Evolutionary conservation across 192 early-diverging fungal species (phyloP), one percentile per base, ranked within the genome.

Genomic region (Coemansia sp.): DNA sequence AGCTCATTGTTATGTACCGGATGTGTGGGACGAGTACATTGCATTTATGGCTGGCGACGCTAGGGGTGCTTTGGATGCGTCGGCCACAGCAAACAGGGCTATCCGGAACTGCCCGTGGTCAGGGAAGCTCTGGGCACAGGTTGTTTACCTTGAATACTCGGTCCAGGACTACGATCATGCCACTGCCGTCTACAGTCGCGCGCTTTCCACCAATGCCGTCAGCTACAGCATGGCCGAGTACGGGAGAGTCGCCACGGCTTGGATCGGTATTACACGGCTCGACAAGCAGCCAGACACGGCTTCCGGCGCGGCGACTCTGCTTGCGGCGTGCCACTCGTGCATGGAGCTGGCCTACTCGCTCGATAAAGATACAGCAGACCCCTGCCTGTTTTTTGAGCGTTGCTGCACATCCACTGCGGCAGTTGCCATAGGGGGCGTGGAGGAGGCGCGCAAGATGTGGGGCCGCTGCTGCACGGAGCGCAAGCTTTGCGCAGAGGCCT

Each of bases 101-200:
- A 18, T 57, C 23, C 46, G 60, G 8, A 58, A 54, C 44, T 70
- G 67, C 16, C 60, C 60, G 18, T 70, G 67, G 67, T 70, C 67
- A 25, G 67, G 67, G 5, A 54, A 41, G 38, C 40, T 62, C 28
- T 70, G 67, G 67, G 67, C 60, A n/a, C 67, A 70, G 35, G 28
- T 43, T 0, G 14, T 62, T 3, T 28, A 32, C 2, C 31, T 49
- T 32, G 41, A 54, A 5, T 59, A 40, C 23, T 9, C 13, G 9
- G 27, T 44, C 11, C 30, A 40, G 13, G 60, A 60, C 16, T 22
- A 59, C 13, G 29, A 50, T 1, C 14, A 38, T 1, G 67, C 67
- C 8, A 28, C n/a, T 5, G 41, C 27, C 11, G 37, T 59, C 7
- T 70, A 54, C 27, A 14, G 23, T 14, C 42, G 36, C 3, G 67